Base-by-base conservation (phyloP, 1,284 basidiomycete genomes). In the Mycosarcoma maydis region DNA sequence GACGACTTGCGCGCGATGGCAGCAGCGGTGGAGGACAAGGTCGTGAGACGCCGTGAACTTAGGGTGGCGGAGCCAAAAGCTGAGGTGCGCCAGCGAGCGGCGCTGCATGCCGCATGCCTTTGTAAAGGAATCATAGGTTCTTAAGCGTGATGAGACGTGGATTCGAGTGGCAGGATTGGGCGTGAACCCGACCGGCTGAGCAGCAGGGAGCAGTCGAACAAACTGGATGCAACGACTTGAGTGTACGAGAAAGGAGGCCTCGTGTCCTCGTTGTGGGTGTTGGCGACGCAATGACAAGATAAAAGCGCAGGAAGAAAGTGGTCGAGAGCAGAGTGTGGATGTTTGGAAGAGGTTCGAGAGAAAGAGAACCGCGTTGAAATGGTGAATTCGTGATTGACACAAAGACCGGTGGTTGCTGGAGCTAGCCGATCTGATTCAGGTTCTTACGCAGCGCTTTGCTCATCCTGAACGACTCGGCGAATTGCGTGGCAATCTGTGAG, bases 41-140 rank as follows among this genome's bases (percentile, higher is more conserved):
- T 54, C 5, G 41, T 36, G 27, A 62, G 30, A n/a, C 48, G 58
- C 26, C 51, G 51, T 27, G 46, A 49, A 37, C 19, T 53, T 23
- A 45, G 19, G 27, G 46, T 29, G 39, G 40, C 44, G 6, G 42
- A 45, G 27, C 38, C 50, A 34, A 22, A 29, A 26, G 55, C 51
- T 22, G 62, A 37, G 8, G 51, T 47, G 20, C 59, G 54, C 66
- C 59, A 59, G 19, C 54, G 66, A 40, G 50, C 51, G 33, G 66
- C 67, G 44, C 46, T 47, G 6, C 61, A 57, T n/a, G 67, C 58
- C 36, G 58, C 68, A 10, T 58, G 45, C 46, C 68, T 56, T 23
- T 62, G 68, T 19, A 58, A 66, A 14, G 68, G 68, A 11, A 71
- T 54, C 68, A 71, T 71, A 20, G n/a, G n/a, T n/a, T n/a, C n/a